Conservation (phyloP, 2,329 filamentous ascomycete species). For the Penicillium sp. region DNA sequence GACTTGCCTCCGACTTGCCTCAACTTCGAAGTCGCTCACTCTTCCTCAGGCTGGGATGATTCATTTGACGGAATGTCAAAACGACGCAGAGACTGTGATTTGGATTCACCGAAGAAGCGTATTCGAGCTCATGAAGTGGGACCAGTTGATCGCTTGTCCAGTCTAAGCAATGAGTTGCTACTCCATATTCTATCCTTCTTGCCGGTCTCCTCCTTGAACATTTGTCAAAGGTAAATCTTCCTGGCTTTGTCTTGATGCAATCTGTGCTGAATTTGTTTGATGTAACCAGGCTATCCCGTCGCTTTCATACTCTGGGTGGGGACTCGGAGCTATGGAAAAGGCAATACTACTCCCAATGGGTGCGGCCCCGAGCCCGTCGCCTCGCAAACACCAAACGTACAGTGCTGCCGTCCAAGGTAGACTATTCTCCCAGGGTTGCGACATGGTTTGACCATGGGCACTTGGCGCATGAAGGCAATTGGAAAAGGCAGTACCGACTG, state of each 20-base stretch:
- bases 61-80: constrained; percentile 34
- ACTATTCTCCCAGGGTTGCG: constrained; percentile 58
- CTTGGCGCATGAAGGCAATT: constrained; percentile 62
- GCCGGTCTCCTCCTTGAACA: constrained; percentile 67
- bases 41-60: neutral
- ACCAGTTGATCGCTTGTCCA: constrained; percentile 63
- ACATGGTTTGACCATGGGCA: constrained; percentile 65
- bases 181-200: constrained; percentile 80
- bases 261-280: constrained; percentile 1
- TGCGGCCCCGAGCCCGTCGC: constrained; percentile 74
- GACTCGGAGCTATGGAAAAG: constrained; percentile 91
- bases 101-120: constrained; percentile 46
- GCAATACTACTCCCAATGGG: constrained; percentile 84
- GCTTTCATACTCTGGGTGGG: constrained; percentile 69
- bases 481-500: constrained; percentile 87
- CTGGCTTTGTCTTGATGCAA: neutral
- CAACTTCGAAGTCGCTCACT: neutral
- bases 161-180: constrained; percentile 82
- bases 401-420: constrained; percentile 39
- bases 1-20: neutral
- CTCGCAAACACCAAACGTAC: constrained; percentile 66
- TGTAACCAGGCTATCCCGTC: constrained; percentile 57
- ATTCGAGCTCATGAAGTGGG: constrained; percentile 29
- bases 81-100: constrained; percentile 25
- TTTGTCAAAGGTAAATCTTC: constrained; percentile 58